Conservation (phyloP, 805 yeast genomes). For the Cyberlindnera nakhonratchasimensis region DNA sequence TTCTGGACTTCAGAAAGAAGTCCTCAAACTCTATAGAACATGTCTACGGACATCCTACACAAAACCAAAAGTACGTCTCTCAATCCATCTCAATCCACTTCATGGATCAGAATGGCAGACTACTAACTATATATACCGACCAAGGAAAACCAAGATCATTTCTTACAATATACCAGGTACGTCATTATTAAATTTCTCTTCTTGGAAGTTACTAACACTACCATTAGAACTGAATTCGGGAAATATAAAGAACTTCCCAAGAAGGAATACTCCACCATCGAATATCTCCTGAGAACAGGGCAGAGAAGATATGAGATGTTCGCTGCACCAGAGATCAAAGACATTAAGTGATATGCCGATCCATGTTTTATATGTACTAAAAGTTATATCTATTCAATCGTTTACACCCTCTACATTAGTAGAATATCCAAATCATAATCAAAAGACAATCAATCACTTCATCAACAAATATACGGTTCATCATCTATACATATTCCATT, state of each 20-base stretch:
- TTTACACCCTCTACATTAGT: too few species aligned
- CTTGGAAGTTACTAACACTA: conserved; percentile 1
- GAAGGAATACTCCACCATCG: conserved; percentile 82
- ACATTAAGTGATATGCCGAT: conserved; percentile 47
- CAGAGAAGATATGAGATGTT: conserved; percentile 68
- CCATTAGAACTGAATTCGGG: conserved; percentile 47
- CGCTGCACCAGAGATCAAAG: conserved; percentile 65
- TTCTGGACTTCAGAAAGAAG: conserved; percentile 52
- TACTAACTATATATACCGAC: neutral
- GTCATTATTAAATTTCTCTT: neutral
- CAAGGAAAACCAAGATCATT: conserved; percentile 40
- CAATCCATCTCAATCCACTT: neutral
- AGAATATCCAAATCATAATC: too few species aligned
- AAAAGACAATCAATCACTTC: too few species aligned
- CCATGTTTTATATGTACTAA: too few species aligned
- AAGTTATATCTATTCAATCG: too few species aligned
- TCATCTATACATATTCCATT: neutral
- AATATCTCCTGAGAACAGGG: conserved; percentile 78
- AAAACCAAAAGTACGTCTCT: conserved; percentile 38
- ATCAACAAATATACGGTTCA: neutral
- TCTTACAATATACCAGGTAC: conserved; percentile 39
- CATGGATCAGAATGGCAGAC: too few species aligned
- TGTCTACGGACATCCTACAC: conserved; percentile 43
- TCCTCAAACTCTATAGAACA: conserved; percentile 44
- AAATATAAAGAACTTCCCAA: conserved; percentile 56